Evolutionary conservation across 2,329 filamentous ascomycete genomes (phyloP).

Genomic region (Penicillium sp.): DNA sequence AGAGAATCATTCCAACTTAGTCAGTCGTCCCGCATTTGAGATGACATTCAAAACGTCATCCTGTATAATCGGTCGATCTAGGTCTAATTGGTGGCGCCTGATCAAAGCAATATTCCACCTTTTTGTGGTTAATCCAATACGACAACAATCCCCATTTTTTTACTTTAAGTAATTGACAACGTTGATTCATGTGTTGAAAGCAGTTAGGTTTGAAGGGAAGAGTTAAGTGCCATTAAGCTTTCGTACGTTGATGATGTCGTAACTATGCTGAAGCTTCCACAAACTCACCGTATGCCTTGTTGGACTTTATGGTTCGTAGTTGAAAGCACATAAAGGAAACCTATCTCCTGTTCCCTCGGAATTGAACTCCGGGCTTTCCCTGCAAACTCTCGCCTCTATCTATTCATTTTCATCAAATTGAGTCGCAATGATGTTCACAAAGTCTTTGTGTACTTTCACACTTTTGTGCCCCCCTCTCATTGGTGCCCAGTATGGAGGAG

Average conservation of each 20-base stretch:
- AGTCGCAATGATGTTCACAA: constrained; percentile 8
- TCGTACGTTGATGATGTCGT: neutral
- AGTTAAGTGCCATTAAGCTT: neutral
- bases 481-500: constrained; percentile 12
- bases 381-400: neutral
- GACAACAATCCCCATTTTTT: constrained; percentile 1
- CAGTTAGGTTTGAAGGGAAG: no score
- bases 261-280: constrained; percentile 7
- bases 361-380: neutral
- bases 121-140: constrained; percentile 4
- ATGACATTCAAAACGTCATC: neutral
- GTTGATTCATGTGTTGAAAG: neutral
- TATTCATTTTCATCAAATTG: neutral
- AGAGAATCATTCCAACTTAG: neutral
- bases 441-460: constrained; percentile 3
- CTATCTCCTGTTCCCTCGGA: neutral
- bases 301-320: neutral
- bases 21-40: neutral
- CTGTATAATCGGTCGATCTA: neutral
- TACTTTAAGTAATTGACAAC: constrained; percentile 4
- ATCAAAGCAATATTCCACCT: neutral
- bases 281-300: neutral
- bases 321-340: constrained; percentile 7
- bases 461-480: constrained; percentile 1
- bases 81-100: neutral